Evolutionary conservation across 202 grass and related monocot genomes (phyloP).

Genomic region (Cymbopogon flexuosus): DNA sequence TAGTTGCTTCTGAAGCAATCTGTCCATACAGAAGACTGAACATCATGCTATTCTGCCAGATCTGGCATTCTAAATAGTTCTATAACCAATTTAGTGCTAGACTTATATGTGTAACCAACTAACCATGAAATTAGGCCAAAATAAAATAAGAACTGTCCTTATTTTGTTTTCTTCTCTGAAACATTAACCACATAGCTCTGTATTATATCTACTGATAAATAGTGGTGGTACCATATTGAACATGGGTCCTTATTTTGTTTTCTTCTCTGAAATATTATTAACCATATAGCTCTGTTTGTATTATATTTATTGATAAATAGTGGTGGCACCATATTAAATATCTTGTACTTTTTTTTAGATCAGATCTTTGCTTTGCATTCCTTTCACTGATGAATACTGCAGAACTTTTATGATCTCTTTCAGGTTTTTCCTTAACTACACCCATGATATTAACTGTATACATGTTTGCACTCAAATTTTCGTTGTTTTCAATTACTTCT

Average conservation of each 20-base stretch:
- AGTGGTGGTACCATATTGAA: neutral
- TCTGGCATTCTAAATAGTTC: conserved; percentile 2
- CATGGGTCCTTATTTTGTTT: no score
- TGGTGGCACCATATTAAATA: neutral
- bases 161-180: neutral
- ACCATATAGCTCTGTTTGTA: no score
- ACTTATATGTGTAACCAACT: neutral
- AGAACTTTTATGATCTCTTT: neutral
- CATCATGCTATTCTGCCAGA: conserved; percentile 6
- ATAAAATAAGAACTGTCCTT: neutral
- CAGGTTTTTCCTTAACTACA: neutral
- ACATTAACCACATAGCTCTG: neutral
- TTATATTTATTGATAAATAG: no score
- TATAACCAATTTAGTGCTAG: neutral
- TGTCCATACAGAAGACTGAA: neutral
- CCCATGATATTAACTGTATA: neutral
- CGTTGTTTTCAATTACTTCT: neutral
- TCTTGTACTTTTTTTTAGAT: neutral
- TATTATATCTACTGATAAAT: neutral
- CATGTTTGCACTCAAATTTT: neutral
- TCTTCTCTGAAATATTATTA: no score
- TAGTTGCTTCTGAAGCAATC: conserved; percentile 12
- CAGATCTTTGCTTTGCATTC: neutral
- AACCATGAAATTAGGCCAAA: neutral
- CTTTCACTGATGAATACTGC: neutral